Conservation (phyloP, 352 stramenopile species). For the Phytopythium kandeliae region DNA sequence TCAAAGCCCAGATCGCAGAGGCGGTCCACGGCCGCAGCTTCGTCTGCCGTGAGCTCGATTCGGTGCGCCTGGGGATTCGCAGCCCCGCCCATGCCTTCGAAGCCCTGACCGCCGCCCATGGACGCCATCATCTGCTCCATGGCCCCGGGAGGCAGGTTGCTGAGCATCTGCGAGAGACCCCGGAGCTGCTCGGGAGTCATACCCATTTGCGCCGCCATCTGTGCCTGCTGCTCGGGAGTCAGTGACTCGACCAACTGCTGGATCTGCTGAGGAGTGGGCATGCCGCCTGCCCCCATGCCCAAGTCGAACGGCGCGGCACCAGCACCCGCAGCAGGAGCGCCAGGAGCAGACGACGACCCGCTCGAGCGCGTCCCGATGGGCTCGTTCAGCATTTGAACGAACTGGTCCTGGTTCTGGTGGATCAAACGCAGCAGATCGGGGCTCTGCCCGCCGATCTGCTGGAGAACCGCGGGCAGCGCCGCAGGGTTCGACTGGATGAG, state of each 20-base stretch:
- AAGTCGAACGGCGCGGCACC: constrained; percentile 45
- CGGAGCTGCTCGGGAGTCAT: constrained; percentile 84
- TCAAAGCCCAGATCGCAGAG: constrained; percentile 88
- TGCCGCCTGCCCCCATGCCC: constrained; percentile 31
- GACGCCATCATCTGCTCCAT: constrained; percentile 87
- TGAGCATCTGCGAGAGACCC: constrained; percentile 83
- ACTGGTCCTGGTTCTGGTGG: constrained; percentile 83
- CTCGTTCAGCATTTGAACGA: constrained; percentile 87
- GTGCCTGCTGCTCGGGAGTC: constrained; percentile 63
- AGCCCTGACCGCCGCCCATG: constrained; percentile 45
- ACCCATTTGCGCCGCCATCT: constrained; percentile 82
- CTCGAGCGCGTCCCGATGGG: constrained; percentile 56
- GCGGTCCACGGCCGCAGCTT: constrained; percentile 67
- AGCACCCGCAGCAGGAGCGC: constrained; percentile 7
- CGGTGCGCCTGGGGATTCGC: constrained; percentile 33
- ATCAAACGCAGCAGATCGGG: constrained; percentile 81
- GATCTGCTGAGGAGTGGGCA: constrained; percentile 80
- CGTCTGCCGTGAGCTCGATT: constrained; percentile 78
- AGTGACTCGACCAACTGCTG: constrained; percentile 79
- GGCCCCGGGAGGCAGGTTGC: constrained; percentile 69
- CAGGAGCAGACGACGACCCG: constrained; percentile 16
- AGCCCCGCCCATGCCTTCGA: constrained; percentile 38
- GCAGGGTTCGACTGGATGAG: constrained; percentile 83
- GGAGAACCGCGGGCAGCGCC: constrained; percentile 68
- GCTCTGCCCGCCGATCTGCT: constrained; percentile 83